Base-by-base conservation (phyloP, 2,329 filamentous ascomycete genomes). In the Onygenales sp. region DNA sequence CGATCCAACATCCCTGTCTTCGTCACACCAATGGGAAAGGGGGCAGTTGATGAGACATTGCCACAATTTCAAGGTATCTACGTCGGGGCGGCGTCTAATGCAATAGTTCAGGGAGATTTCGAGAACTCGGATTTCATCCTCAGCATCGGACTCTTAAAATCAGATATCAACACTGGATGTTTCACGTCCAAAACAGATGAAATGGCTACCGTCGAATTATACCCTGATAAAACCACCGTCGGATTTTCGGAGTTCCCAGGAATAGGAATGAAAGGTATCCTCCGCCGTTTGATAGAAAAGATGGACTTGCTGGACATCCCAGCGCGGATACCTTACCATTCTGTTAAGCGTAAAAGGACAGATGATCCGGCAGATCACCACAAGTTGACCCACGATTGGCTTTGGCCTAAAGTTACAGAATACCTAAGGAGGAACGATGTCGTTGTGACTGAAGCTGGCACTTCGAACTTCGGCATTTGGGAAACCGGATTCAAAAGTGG, bases 21-120 rank as follows among this genome's bases (percentile, higher is more conserved):
- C 61, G 87, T 91, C n/a, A 86, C 89, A 0, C 88, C 89, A 2
- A 94, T 94, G 86, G 89, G 89, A 46, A 95, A 95, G 72, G 82
- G 89, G 14, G 86, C 87, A 17, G 80, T 95, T 46, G 80, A 93
- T 62, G 89, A 95, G 69, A 80, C 79, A 2, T 78, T 86, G 46
- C 74, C 78, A n/a, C 86, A 81, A 63, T 95, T 86, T 60, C 87
- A 87, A 21, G 90, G 90, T 58, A 87, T 95, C 5, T 94, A 95
- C 67, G 86, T 86, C 7, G 90, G 90, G n/a, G 79, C 79, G 55
- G 88, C 85, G 38, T 89, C 85, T 35, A 80, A 84, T 51, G 77
- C 81, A 1, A 64, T 65, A 54, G 66, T 73, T 13, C 64, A 67
- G 50, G 66, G 73, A 55, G 66, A 66, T 9, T 69, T 75, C 9